Evolutionary conservation across 108 stramenopile genomes (phyloP), one percentile per base, ranked within the genome.

Genomic region (Fistulifera solaris): DNA sequence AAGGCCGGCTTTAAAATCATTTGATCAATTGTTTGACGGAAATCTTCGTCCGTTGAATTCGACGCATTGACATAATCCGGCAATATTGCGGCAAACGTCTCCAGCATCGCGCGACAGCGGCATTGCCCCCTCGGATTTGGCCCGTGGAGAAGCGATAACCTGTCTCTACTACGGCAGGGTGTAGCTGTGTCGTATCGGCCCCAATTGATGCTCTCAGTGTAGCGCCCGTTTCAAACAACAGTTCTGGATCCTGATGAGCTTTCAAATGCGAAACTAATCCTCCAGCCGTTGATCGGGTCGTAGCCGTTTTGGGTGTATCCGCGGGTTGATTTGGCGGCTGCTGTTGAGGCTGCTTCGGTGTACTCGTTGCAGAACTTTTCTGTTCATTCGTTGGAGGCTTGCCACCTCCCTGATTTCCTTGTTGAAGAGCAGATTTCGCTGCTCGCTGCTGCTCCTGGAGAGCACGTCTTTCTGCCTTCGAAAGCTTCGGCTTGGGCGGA

Each of bases 401-500:
- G 16, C 46, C 56, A 48, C 70, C 49, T 27, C 62, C 63, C n/a
- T 53, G 12, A 35, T 35, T 35, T 6, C 31, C 31, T 8, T 46
- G 39, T 72, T 74, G 56, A 52, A 56, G 67, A 13, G 66, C 85
- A 25, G 73, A 79, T 78, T 97, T 97, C 43, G 90, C 94, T 8
- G 95, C 94, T 38, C 93, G 74, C 66, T 96, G 93, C 52, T 75
- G 61, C 68, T 95, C 95, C 68, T 96, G 96, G 45, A 90, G 59
- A 17, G 86, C 96, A 11, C 94, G 72, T 51, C 94, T 82, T 69
- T 96, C 96, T 4, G 93, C 93, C 67, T 98, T 96, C 59, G 81
- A 76, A 46, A 95, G 58, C 56, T 95, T 90, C 19, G 93, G 93
- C 41, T 87, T 85, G 48, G 87, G 86, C 28, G 85, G 86, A 22